Percentiles rank a stretch among this genome's conserved stretches.
Evolutionary conservation across 768 basidiomycete species (phyloP).

Genomic region (Mrakia blollopis): DNA sequence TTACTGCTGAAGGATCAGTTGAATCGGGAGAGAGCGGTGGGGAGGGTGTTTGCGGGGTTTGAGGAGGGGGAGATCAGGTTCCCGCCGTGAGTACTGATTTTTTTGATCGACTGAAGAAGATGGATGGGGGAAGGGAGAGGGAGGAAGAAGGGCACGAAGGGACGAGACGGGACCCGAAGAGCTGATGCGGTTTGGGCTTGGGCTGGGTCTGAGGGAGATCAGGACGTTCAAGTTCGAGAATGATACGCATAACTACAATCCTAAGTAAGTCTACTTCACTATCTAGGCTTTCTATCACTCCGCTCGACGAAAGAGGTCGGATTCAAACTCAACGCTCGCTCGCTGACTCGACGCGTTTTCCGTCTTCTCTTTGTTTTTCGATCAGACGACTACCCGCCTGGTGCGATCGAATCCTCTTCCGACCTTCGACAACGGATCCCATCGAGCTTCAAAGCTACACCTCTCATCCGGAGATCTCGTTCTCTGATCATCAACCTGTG

Average conservation of each 20-base stretch:
- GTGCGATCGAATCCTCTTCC: slow-evolving; percentile 24
- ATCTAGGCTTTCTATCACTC: background rate
- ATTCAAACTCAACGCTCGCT: too few relatives aligned
- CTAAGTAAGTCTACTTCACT: background rate
- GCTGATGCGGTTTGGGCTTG: too few relatives aligned
- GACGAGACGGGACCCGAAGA: too few relatives aligned
- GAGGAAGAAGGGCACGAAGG: too few relatives aligned
- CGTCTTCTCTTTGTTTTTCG: background rate
- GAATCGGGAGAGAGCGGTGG: slow-evolving; percentile 1
- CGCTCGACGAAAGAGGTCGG: too few relatives aligned
- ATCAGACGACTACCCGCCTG: slow-evolving; percentile 15
- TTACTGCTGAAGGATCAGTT: slow-evolving; percentile 15
- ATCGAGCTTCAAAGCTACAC: background rate
- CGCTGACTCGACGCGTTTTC: background rate
- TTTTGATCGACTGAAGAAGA: background rate
- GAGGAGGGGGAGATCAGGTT: slow-evolving; percentile 24
- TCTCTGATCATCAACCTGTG: slow-evolving; percentile 16
- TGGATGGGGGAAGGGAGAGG: background rate
- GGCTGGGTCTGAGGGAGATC: background rate
- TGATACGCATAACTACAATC: background rate
- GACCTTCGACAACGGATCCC: background rate
- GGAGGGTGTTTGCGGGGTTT: slow-evolving; percentile 6
- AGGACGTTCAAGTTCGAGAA: slow-evolving; percentile 23
- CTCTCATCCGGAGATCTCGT: slow-evolving; percentile 19
- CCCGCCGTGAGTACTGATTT: background rate